Conservation (phyloP, 345 rosid species). For the Lepidium africanum region DNA sequence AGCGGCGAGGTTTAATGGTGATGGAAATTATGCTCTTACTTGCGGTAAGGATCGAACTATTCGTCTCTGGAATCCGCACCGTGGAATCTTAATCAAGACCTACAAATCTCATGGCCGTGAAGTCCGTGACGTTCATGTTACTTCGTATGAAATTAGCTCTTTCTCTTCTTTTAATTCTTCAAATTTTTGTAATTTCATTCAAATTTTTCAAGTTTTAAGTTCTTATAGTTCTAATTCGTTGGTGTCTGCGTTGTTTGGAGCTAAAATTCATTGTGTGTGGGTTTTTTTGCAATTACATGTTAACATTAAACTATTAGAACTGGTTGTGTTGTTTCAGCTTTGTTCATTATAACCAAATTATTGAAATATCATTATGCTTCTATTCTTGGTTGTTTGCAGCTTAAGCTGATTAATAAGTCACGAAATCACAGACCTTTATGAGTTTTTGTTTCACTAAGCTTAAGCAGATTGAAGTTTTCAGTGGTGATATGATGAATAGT, state of each 20-base stretch:
- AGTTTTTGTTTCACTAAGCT: neutral
- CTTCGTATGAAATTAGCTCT: slow-evolving; percentile 37
- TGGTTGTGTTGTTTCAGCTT: neutral
- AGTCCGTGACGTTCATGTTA: slow-evolving; percentile 95
- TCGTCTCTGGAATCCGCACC: slow-evolving; percentile 98
- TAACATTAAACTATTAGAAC: too few species aligned
- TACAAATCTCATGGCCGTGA: slow-evolving; percentile 97
- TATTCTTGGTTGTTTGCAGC: slow-evolving; percentile 1
- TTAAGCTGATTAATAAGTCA: neutral
- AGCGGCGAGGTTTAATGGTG: slow-evolving; percentile 85
- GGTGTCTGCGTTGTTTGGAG: neutral
- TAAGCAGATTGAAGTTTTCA: neutral
- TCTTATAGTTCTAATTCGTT: neutral
- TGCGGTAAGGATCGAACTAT: slow-evolving; percentile 98
- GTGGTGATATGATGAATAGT: neutral
- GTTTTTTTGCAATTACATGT: too few species aligned
- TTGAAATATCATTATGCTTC: neutral
- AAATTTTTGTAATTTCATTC: neutral
- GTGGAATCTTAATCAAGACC: slow-evolving; percentile 86
- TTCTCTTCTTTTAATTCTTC: neutral
- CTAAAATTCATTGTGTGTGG: neutral
- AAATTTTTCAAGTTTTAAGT: neutral
- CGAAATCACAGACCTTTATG: neutral
- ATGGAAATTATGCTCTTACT: slow-evolving; percentile 87
- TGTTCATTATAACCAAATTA: neutral